These are phyloP conservation scores for Xerocomus spinulosus DNA, from an alignment of 768 basidiomycete genomes.

Conservation along the genomic window DNA sequence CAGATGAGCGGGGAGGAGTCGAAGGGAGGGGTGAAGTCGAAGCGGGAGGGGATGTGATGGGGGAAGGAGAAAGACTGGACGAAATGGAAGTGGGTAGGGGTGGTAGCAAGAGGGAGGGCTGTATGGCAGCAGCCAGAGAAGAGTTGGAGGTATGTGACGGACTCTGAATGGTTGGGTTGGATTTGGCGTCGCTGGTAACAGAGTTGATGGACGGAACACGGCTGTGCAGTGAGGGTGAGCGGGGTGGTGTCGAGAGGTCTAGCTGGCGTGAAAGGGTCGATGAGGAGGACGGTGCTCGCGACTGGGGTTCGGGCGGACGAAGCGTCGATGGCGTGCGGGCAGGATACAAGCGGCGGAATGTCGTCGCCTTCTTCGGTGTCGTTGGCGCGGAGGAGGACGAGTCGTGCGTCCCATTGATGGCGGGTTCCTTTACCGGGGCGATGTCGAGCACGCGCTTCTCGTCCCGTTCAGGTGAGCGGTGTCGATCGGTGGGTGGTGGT, in stretches of 20 bases:
- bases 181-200: conserved; percentile 9
- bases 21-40: conserved; percentile 23
- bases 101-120: not conserved
- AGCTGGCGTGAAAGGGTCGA: conserved; percentile 23
- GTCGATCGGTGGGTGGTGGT: conserved; percentile 15
- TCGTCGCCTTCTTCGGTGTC: conserved; percentile 36
- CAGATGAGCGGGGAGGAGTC: conserved; percentile 27
- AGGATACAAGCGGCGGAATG: conserved; percentile 50
- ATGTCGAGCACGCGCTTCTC: conserved; percentile 21
- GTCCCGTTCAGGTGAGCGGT: conserved; percentile 18
- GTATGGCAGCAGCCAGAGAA: not conserved
- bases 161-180: conserved; percentile 2
- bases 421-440: not conserved
- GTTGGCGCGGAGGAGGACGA: not conserved
- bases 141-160: conserved; percentile 12
- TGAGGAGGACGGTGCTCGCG: conserved; percentile 15
- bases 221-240: conserved; percentile 26
- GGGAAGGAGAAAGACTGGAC: conserved; percentile 17
- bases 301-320: conserved; percentile 25
- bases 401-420: not conserved
- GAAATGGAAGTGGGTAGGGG: conserved; percentile 5
- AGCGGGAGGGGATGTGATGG: conserved; percentile 21
- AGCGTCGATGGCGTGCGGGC: conserved; percentile 31
- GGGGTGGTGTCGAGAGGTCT: conserved; percentile 23
- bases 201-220: conserved; percentile 32